Evolutionary conservation across 345 rosid genomes (phyloP), one percentile per base, ranked within the genome.

Genomic region (Psidium guajava): DNA sequence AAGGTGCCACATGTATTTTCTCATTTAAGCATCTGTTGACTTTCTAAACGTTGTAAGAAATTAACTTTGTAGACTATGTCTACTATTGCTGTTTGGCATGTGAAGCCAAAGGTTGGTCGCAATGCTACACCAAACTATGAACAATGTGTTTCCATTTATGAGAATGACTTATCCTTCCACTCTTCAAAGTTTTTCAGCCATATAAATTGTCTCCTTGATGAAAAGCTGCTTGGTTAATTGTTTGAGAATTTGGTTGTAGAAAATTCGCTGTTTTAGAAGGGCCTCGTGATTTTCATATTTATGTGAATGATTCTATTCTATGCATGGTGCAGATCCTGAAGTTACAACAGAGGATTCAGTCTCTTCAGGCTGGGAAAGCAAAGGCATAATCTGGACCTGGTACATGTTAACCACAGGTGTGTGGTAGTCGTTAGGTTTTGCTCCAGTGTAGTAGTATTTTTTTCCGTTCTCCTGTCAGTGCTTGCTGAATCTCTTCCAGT

Each of bases 361-460:
- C 98, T 87, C 91, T 91, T 59, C 98, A 96, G 88, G 93, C 98
- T 75, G 98, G 98, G 90, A 97, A 94, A 90, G 95, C 94, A 42
- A 95, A 94, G 93, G 94, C 98, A 82, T 95, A 91, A 42, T 57
- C 82, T 57, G 40, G 40, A 59, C 44, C 74, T 40, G 44, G 22
- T 11, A 9, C 25, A 18, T 83, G 20, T 53, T 53, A n/a, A 57
- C 11, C 28, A 36, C 80, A n/a, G 51, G 58, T 54, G 58, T 2
- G 47, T 69, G 13, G 14, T 36, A 10, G 20, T 69, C 24, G 3
- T 69, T 77, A 22, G 8, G 1, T 77, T 84, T 64, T 54, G 75
- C 83, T 83, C 61, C 52, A 36, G 52, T 14, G 51, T 21, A 18
- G 74, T 77, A n/a, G 18, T 47, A 49, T 57, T 40, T 42, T 42